A percentile compares a stretch with the other conserved stretches of the same genome.
Conservation (phyloP, 495 filamentous ascomycete species). For the Neurospora africana region DNA sequence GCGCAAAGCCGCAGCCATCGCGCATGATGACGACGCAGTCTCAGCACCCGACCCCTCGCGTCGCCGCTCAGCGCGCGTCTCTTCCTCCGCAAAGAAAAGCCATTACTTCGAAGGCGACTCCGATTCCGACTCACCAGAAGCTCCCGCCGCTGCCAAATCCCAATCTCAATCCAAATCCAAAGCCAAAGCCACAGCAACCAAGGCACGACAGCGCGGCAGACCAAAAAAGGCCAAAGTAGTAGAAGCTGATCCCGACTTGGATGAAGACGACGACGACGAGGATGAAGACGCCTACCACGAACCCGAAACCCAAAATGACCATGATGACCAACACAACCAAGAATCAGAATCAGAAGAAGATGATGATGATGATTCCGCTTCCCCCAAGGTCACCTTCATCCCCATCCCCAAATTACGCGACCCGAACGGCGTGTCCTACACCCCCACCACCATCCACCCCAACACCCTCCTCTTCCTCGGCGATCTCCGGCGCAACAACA, state of each 20-base stretch:
- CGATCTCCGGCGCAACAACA: constrained; percentile 69
- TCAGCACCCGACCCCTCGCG: not conserved
- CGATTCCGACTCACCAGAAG: not conserved
- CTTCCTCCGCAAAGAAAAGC: not conserved
- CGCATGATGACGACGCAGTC: not conserved
- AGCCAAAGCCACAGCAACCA: constrained; percentile 1
- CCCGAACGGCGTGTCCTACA: constrained; percentile 54
- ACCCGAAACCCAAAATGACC: too few relatives aligned
- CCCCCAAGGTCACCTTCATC: constrained; percentile 43
- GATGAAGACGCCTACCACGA: constrained; percentile 12
- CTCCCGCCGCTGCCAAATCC: constrained; percentile 1
- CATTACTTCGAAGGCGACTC: not conserved
- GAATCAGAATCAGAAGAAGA: constrained; percentile 14
- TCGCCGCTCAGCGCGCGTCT: not conserved
- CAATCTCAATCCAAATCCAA: constrained; percentile 11
- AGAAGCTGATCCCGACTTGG: not conserved
- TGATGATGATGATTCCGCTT: constrained; percentile 18
- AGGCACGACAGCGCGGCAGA: not conserved
- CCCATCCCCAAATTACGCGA: constrained; percentile 60
- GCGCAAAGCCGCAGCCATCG: constrained; percentile 10
- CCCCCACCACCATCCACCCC: constrained; percentile 59
- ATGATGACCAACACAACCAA: constrained; percentile 9
- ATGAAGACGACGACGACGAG: constrained; percentile 12
- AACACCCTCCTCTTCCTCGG: constrained; percentile 70
- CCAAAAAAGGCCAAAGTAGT: not conserved